Evolutionary conservation across 495 filamentous ascomycete genomes (phyloP), one percentile per base, ranked within the genome.

Genomic region (Xylaria acuta): DNA sequence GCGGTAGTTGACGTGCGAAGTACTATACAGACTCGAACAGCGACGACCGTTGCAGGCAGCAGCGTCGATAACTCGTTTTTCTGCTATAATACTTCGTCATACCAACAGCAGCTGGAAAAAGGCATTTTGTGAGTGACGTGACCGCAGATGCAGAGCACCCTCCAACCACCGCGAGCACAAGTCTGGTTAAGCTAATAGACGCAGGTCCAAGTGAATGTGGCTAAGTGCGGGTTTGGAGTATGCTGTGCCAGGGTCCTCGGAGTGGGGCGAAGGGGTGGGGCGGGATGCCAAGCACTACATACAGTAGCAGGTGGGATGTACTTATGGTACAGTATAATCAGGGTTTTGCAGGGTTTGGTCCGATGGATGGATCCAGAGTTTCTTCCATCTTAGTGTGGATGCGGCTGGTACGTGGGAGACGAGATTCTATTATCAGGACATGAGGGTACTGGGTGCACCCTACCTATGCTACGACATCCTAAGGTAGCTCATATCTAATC

Each of bases 171-270:
- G 41, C 25, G 12, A 5, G 12, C 22, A n/a, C n/a, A 56, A 41
- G 30, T 40, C 34, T 56, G 65, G 27, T 40, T 22, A 38, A 60
- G 34, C 58, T 56, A 38, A 40, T 25, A 60, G 34, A 41, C 62
- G 69, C 69, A 71, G 69, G 69, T 71, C 69, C 69, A 30, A 65
- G 43, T 54, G 58, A 56, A 70, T 53, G 38, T 30, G 69, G 69
- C 22, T 60, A 71, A 69, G 69, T 62, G 69, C 32, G 38, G 47
- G 25, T 20, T 20, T 43, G 36, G 49, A 40, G 69, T 53, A 36
- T 34, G 16, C 27, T 11, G 30, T 38, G 60, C 69, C 60, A 65
- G 69, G 58, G 69, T 71, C 49, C 60, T 56, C 47, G n/a, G 40
- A 30, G 45, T 69, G 64, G 64, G 64, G n/a, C n/a, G 27, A 40